Evolutionary conservation across 2,329 filamentous ascomycete genomes (phyloP).

Genomic region (Phaeosphaeria sp.): DNA sequence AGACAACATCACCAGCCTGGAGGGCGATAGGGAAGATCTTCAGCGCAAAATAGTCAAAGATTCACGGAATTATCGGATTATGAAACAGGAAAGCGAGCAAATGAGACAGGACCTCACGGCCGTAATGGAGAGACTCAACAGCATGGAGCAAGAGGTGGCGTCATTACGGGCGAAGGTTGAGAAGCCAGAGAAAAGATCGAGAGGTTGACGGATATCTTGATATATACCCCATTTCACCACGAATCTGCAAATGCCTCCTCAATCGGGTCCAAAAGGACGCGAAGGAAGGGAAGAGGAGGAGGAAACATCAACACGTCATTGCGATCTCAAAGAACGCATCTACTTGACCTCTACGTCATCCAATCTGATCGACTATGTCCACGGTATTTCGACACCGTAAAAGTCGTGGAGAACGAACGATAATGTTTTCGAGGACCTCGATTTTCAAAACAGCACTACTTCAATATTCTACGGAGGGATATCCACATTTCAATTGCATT

Average conservation of each 20-base stretch:
- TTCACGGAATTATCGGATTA: slow-evolving; percentile 6
- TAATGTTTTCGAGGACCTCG: background rate
- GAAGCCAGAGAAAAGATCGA: background rate
- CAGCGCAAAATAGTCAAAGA: slow-evolving; percentile 15
- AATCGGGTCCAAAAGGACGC: background rate
- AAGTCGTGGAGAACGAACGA: background rate
- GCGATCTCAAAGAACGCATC: background rate
- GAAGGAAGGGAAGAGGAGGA: background rate
- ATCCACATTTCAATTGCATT: background rate
- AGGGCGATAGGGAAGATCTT: slow-evolving; percentile 13
- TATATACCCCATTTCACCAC: background rate
- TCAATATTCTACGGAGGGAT: background rate
- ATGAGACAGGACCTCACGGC: slow-evolving; percentile 1
- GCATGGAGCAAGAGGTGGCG: slow-evolving; percentile 1
- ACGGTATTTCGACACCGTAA: background rate
- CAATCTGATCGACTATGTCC: background rate
- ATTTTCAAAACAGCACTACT: background rate
- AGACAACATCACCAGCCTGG: slow-evolving; percentile 7
- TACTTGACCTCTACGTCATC: background rate
- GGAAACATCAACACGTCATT: background rate
- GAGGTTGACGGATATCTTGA: background rate
- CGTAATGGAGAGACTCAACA: background rate
- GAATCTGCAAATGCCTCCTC: background rate
- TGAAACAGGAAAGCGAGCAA: slow-evolving; percentile 14
- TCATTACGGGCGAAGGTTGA: background rate